Evolutionary conservation across 176 grass and related monocot genomes (phyloP).

Genomic region (Carex cristatella): DNA sequence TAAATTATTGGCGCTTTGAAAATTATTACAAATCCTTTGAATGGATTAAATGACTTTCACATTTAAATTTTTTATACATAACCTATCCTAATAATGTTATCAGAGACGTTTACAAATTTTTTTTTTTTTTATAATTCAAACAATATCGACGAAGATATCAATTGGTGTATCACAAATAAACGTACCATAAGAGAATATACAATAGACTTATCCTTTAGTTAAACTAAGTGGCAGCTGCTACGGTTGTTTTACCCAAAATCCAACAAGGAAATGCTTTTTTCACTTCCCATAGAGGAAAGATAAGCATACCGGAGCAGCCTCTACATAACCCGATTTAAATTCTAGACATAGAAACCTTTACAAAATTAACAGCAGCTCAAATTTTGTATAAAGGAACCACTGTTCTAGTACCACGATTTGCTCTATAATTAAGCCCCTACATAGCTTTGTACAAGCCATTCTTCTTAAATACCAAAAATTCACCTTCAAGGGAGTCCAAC

Average conservation of each 20-base stretch:
- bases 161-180: neutral
- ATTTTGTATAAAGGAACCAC: neutral
- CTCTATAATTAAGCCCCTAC: conserved; percentile 21
- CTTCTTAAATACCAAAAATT: conserved; percentile 66
- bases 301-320: neutral
- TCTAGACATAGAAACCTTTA: neutral
- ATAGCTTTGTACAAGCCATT: conserved; percentile 53
- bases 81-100: neutral
- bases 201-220: neutral
- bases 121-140: neutral
- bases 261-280: neutral
- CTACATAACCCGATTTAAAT: neutral
- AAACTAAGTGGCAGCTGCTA: neutral
- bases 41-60: neutral
- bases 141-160: neutral
- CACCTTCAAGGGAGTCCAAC: conserved; percentile 44
- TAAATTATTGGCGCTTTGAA: neutral
- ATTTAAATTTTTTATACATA: neutral
- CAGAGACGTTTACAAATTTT: neutral
- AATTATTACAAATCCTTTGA: neutral
- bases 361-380: neutral
- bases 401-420: too few species aligned
- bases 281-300: neutral
- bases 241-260: neutral
- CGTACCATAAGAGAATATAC: too few species aligned